Evolutionary conservation across 2,329 filamentous ascomycete species (phyloP).

Genomic region (Chaetomiaceae sp.): DNA sequence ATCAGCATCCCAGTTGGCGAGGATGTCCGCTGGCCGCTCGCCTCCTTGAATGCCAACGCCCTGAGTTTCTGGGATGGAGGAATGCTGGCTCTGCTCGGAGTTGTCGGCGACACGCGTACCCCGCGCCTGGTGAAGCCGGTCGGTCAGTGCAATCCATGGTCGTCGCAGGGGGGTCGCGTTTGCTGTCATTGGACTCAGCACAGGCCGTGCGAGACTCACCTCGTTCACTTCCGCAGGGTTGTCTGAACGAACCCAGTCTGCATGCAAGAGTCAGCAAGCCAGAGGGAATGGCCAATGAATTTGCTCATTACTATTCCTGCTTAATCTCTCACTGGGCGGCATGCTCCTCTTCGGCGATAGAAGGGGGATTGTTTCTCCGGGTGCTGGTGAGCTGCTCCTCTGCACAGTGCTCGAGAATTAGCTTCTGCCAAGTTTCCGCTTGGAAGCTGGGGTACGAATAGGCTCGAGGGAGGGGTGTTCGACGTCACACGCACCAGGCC

Average conservation of each 20-base stretch:
- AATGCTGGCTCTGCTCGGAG: not conserved
- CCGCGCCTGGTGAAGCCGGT: conserved; percentile 15
- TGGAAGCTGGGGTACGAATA: conserved; percentile 4
- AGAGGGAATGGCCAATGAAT: no score
- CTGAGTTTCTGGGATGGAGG: conserved; percentile 9
- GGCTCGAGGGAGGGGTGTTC: conserved; percentile 8
- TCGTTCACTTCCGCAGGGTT: not conserved
- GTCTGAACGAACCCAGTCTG: not conserved
- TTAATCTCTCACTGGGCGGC: not conserved
- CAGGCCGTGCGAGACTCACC: conserved; percentile 18
- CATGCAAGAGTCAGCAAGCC: not conserved
- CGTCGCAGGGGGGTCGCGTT: conserved; percentile 12
- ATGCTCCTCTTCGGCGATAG: conserved; percentile 6
- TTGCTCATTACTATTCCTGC: not conserved
- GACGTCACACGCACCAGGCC: conserved; percentile 38
- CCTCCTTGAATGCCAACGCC: not conserved
- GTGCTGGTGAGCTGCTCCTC: conserved; percentile 26
- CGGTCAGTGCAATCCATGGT: conserved; percentile 27
- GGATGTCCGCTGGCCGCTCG: not conserved
- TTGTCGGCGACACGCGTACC: conserved; percentile 19
- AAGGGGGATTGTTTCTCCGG: not conserved
- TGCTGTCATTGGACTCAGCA: conserved; percentile 1
- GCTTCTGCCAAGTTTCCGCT: not conserved
- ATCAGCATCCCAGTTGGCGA: conserved; percentile 1
- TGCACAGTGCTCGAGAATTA: conserved; percentile 16